Base-by-base conservation (phyloP, 768 basidiomycete genomes). In the Grammothele lineata region DNA sequence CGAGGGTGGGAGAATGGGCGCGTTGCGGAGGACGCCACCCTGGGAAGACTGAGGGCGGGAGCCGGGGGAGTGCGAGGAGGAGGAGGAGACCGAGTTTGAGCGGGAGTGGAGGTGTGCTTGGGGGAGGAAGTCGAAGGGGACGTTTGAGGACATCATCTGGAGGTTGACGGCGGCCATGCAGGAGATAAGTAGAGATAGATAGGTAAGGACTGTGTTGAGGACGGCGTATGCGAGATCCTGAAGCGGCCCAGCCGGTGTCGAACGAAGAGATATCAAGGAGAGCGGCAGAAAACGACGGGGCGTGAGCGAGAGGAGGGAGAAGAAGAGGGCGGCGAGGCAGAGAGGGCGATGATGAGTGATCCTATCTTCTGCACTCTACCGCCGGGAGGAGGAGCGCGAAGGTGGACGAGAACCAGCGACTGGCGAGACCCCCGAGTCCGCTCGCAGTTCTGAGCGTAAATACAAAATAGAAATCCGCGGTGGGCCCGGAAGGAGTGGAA, bases 11-110 rank as follows among this genome's bases (percentile, higher is more conserved):
- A 82, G 66, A 27, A 63, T 67, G 33, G 72, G 60, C 54, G 77
- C 74, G 66, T 80, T 74, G 56, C 79, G 74, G 53, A 73, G 67
- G 50, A 81, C 57, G 50, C 46, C 46, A 55, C 85, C 83, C 64
- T 86, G 85, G 56, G 87, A 83, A 40, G 87, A 90, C 55, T 86
- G 86, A 32, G 87, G 85, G 19, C 87, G 79, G 38, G 87, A 86
- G 58, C 74, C 75, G 56, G 83, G 79, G 2, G 83, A 85, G 61
- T 81, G 81, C 39, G 84, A 80, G 48, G 84, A 85, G 40, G 80
- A 76, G 47, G 87, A 88, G 35, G 85, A 85, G 63, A 87, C 76
- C 17, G 88, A 91, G 63, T 75, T 79, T 37, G 87, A 87, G 62
- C 88, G 78, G 24, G 87, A 88, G 63, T 87, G 88, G 53, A 73